Evolutionary conservation across 345 rosid genomes (phyloP).

Genomic region (Erodium maritimum): DNA sequence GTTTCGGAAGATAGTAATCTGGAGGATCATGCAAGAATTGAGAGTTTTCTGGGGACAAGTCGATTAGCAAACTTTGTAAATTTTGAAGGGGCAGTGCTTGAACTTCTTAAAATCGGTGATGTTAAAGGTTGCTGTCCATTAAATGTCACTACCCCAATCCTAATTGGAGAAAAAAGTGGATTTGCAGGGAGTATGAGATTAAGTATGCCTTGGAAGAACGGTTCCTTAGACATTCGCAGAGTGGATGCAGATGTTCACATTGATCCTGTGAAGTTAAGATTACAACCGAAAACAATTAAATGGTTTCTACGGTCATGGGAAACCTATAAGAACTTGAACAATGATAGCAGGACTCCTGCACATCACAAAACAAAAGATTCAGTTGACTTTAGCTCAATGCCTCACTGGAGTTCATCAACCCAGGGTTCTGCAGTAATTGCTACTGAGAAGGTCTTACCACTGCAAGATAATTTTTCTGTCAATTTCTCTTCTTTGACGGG

Average conservation of each 20-base stretch:
- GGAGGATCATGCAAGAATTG: constrained; percentile 20
- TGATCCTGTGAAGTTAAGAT: constrained; percentile 67
- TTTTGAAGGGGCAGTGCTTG: constrained; percentile 69
- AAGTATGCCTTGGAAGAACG: constrained; percentile 92
- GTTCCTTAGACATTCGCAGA: constrained; percentile 76
- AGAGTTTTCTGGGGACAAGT: constrained; percentile 58
- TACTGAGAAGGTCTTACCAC: constrained; percentile 15
- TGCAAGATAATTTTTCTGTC: constrained; percentile 18
- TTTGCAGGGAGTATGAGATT: constrained; percentile 73
- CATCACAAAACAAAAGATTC: constrained; percentile 25
- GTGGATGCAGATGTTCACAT: constrained; percentile 67
- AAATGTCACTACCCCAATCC: constrained; percentile 35
- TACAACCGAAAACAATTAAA: constrained; percentile 56
- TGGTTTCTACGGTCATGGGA: constrained; percentile 62
- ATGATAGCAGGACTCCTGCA: constrained; percentile 12
- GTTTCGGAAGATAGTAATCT: constrained; percentile 42
- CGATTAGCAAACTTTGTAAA: constrained; percentile 58
- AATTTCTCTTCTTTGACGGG: constrained; percentile 21
- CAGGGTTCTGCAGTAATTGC: constrained; percentile 16
- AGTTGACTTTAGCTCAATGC: constrained; percentile 27
- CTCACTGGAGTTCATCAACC: constrained; percentile 27
- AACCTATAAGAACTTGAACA: constrained; percentile 23
- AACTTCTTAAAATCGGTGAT: constrained; percentile 54
- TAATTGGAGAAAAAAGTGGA: constrained; percentile 56
- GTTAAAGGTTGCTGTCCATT: constrained; percentile 14